Conservation (phyloP, 345 rosid genomes). For the Clarkia xantiana region DNA sequence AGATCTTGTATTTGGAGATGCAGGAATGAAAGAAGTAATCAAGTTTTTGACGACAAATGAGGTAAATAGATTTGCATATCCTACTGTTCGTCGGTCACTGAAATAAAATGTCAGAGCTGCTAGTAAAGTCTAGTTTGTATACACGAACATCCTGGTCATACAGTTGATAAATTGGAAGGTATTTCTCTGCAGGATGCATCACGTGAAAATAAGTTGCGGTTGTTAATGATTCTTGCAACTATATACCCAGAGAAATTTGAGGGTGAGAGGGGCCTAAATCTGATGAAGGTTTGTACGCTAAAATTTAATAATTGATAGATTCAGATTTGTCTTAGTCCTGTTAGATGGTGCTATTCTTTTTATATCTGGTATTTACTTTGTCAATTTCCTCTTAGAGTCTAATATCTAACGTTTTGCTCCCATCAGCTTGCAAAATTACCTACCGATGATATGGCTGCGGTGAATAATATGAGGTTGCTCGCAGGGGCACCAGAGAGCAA, state of each 20-base stretch:
- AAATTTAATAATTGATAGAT: background rate
- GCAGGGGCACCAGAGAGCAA: slow-evolving; percentile 55
- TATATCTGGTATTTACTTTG: background rate
- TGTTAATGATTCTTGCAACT: slow-evolving; percentile 89
- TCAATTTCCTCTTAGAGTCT: no score
- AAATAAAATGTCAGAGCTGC: no score
- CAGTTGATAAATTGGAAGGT: background rate
- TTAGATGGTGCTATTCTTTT: background rate
- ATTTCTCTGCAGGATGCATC: slow-evolving; percentile 57
- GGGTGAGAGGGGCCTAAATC: slow-evolving; percentile 76
- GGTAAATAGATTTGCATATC: slow-evolving; percentile 26
- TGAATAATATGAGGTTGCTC: slow-evolving; percentile 81
- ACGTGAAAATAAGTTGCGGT: slow-evolving; percentile 89
- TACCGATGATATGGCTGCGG: slow-evolving; percentile 78
- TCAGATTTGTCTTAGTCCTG: background rate
- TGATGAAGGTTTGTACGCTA: slow-evolving; percentile 62
- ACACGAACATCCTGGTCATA: background rate
- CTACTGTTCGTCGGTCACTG: no score
- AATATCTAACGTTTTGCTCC: background rate
- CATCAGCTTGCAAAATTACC: slow-evolving; percentile 73
- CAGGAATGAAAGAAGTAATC: slow-evolving; percentile 88
- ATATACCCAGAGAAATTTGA: slow-evolving; percentile 92
- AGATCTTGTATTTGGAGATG: slow-evolving; percentile 97
- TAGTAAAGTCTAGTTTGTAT: no score
- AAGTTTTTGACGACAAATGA: slow-evolving; percentile 65